phyloP scores from a whole-genome alignment of 2,329 filamentous ascomycete genomes.

The Bipolaris victoriae region DNA sequence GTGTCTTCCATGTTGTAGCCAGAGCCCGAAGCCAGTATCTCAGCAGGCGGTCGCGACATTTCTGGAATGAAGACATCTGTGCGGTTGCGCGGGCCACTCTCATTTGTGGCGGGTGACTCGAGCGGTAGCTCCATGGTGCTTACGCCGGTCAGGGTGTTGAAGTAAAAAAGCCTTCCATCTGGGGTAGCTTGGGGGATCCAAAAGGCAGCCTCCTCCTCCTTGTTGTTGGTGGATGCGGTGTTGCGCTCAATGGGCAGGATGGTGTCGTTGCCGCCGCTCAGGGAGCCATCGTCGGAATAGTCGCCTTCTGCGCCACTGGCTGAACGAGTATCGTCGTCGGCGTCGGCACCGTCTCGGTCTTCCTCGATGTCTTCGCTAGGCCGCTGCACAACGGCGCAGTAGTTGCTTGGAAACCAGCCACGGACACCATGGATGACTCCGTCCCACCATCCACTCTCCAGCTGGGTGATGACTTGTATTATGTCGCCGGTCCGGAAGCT shows the following conservation, averaged over 20 bases:
- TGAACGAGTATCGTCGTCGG: slow-evolving; percentile 54
- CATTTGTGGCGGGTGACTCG: slow-evolving; percentile 82
- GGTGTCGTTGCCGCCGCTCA: slow-evolving; percentile 48
- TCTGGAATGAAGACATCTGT: slow-evolving; percentile 89
- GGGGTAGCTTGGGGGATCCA: slow-evolving; percentile 98
- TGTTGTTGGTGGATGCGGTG: slow-evolving; percentile 56
- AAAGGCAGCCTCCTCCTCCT: slow-evolving; percentile 88
- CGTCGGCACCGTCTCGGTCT: slow-evolving; percentile 62
- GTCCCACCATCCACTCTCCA: slow-evolving; percentile 99
- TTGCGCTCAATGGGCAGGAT: slow-evolving; percentile 71
- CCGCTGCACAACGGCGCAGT: slow-evolving; percentile 84
- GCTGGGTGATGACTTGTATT: slow-evolving; percentile 96
- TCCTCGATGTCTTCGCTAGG: slow-evolving; percentile 75
- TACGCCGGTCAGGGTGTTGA: slow-evolving; percentile 95
- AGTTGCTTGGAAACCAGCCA: slow-evolving; percentile 99
- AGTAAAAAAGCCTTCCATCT: slow-evolving; percentile 93
- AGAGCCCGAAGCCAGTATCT: slow-evolving; percentile 86
- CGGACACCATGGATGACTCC: slow-evolving; percentile 95
- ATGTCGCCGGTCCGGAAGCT: slow-evolving; percentile 97
- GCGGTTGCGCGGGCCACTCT: slow-evolving; percentile 85
- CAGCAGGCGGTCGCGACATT: slow-evolving; percentile 84
- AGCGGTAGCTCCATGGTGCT: slow-evolving; percentile 93
- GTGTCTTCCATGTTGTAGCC: slow-evolving; percentile 85
- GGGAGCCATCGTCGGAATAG: slow-evolving; percentile 55
- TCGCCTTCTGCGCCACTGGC: slow-evolving; percentile 50